Conservation (phyloP, 2,329 filamentous ascomycete species). For the Pezicula radicicola region DNA sequence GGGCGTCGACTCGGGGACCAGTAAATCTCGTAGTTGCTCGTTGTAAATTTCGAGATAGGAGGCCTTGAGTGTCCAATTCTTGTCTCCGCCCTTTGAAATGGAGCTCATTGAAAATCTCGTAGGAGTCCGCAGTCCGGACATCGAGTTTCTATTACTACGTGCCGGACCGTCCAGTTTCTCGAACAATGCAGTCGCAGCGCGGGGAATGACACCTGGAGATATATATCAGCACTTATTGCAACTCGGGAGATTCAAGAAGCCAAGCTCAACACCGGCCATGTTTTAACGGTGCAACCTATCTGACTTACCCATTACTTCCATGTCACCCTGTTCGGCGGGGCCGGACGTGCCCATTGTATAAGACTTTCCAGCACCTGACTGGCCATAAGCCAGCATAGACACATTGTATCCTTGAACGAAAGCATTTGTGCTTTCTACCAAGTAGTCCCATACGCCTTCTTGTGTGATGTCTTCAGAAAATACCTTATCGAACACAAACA, state of each 20-base stretch:
- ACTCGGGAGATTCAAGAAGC: conserved; percentile 1
- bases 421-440: conserved; percentile 82
- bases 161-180: conserved; percentile 69
- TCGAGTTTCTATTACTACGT: conserved; percentile 57
- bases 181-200: conserved; percentile 82
- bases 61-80: conserved; percentile 86
- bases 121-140: conserved; percentile 77
- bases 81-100: conserved; percentile 44
- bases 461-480: conserved; percentile 82
- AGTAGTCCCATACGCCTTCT: conserved; percentile 90
- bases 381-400: conserved; percentile 92
- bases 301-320: conserved; percentile 72
- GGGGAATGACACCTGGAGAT: conserved; percentile 80
- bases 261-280: conserved; percentile 3
- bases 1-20: conserved; percentile 73
- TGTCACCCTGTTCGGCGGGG: conserved; percentile 69
- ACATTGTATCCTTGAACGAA: conserved; percentile 99
- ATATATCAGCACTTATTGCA: neutral
- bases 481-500: conserved; percentile 95
- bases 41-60: conserved; percentile 99
- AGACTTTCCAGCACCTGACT: conserved; percentile 96
- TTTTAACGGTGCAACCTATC: neutral
- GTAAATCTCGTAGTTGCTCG: conserved; percentile 86
- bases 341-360: conserved; percentile 98
- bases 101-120: conserved; percentile 65